Percentiles rank a stretch among this genome's conserved stretches.
These are phyloP conservation scores for Dioscorea dumetorum DNA, from an alignment of 106 monocot species.

Conservation along the genomic window DNA sequence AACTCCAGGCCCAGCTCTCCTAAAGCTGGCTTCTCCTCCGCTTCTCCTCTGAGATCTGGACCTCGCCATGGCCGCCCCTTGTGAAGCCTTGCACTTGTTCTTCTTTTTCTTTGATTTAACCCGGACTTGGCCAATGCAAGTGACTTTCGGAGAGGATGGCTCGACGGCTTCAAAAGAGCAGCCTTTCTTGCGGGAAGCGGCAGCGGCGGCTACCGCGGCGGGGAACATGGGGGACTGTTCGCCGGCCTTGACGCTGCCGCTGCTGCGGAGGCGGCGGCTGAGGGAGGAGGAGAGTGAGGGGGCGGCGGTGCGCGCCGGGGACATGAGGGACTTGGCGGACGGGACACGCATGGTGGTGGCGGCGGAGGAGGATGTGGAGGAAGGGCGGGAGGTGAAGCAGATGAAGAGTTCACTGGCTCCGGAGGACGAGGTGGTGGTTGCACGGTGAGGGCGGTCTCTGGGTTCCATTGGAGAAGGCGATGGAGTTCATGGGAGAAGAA, in stretches of 20 bases:
- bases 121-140: conserved; percentile 96
- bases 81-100: conserved; percentile 31
- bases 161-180: conserved; percentile 61
- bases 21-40: conserved; percentile 46
- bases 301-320: conserved; percentile 42
- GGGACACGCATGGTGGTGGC: conserved; percentile 32
- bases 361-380: conserved; percentile 34
- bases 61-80: conserved; percentile 14
- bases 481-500: background rate
- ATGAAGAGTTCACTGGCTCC: conserved; percentile 62
- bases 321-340: conserved; percentile 50
- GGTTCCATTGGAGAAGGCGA: background rate
- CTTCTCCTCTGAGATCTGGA: conserved; percentile 47
- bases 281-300: conserved; percentile 61
- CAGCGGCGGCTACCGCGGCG: conserved; percentile 13
- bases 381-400: conserved; percentile 73
- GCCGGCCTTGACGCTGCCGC: conserved; percentile 73
- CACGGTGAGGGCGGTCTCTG: conserved; percentile 4
- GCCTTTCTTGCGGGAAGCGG: conserved; percentile 28
- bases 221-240: conserved; percentile 79
- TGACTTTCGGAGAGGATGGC: conserved; percentile 94
- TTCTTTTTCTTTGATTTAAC: conserved; percentile 48
- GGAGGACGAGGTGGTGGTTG: background rate
- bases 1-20: conserved; percentile 10
- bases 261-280: conserved; percentile 62